phyloP scores from a whole-genome alignment of 768 basidiomycete genomes.

The Russula griseocarnosa region DNA sequence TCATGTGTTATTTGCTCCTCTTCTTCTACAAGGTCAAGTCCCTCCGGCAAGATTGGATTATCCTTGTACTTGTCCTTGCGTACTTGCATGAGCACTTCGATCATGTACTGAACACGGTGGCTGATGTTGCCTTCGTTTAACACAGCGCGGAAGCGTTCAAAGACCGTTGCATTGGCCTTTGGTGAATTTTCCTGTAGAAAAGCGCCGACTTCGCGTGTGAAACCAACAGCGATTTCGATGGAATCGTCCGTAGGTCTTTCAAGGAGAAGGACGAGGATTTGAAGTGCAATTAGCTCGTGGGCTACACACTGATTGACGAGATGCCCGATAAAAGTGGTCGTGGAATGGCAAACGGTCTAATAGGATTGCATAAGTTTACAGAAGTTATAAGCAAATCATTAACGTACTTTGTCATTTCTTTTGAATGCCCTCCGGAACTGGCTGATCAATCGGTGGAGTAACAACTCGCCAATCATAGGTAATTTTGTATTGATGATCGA shows the following conservation, averaged over 20 bases:
- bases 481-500: slow-evolving; percentile 96
- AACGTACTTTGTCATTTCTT: slow-evolving; percentile 89
- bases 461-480: slow-evolving; percentile 91
- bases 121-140: slow-evolving; percentile 93
- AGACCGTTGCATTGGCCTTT: slow-evolving; percentile 91
- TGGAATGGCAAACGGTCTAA: slow-evolving; percentile 89
- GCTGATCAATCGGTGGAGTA: slow-evolving; percentile 83
- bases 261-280: slow-evolving; percentile 92
- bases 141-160: slow-evolving; percentile 94
- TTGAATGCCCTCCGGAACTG: slow-evolving; percentile 95
- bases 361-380: slow-evolving; percentile 13
- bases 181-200: slow-evolving; percentile 91
- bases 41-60: slow-evolving; percentile 91
- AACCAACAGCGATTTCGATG: slow-evolving; percentile 96
- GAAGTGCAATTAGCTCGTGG: slow-evolving; percentile 89
- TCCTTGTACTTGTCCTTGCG: slow-evolving; percentile 99
- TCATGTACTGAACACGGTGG: slow-evolving; percentile 98
- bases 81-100: slow-evolving; percentile 98
- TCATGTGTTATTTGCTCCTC: slow-evolving; percentile 97
- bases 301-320: slow-evolving; percentile 72
- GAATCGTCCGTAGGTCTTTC: slow-evolving; percentile 96
- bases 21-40: slow-evolving; percentile 93
- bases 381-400: neutral
- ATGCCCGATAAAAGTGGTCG: slow-evolving; percentile 74
- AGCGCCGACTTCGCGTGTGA: slow-evolving; percentile 95